Conservation (phyloP, 2,329 filamentous ascomycete genomes). For the Eutypa lata region DNA sequence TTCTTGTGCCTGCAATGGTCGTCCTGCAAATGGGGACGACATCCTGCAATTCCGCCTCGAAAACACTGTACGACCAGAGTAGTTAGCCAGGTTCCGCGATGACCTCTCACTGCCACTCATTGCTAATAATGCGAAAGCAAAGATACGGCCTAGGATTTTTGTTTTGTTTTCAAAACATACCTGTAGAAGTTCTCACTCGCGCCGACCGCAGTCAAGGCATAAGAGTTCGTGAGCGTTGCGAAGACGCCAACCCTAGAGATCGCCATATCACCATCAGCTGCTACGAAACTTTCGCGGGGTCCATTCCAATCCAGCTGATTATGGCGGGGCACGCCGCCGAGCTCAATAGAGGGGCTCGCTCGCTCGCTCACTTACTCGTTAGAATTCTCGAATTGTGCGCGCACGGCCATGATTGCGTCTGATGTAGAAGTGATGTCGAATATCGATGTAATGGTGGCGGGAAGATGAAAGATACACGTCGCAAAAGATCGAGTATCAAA, state of each 20-base stretch:
- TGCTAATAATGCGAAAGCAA: no score
- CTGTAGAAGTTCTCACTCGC: conserved; percentile 99
- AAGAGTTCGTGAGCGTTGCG: conserved; percentile 93
- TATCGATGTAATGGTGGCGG: conserved; percentile 12
- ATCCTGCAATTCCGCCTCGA: conserved; percentile 96
- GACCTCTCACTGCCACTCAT: no score
- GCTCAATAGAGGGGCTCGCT: conserved; percentile 16
- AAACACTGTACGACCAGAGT: conserved; percentile 58
- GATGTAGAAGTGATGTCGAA: conserved; percentile 15
- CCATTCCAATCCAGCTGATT: conserved; percentile 3
- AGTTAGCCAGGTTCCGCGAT: conserved; percentile 9
- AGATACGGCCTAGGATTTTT: no score
- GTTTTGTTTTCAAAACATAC: no score
- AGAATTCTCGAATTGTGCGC: conserved; percentile 82
- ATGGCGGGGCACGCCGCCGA: not conserved
- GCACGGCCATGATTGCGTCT: conserved; percentile 56
- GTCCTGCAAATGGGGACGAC: conserved; percentile 95
- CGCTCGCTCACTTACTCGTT: conserved; percentile 67
- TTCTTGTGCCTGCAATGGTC: conserved; percentile 93
- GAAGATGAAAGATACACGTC: not conserved
- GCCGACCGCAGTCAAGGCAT: conserved; percentile 89
- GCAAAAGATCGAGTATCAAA: not conserved
- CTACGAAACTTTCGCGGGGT: conserved; percentile 14
- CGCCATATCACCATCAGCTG: conserved; percentile 11
- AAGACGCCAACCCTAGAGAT: conserved; percentile 84